Evolutionary conservation across 1,139 yeast species (phyloP), one percentile per base, ranked within the genome.

Genomic region (Nakaseomyces glabratus): DNA sequence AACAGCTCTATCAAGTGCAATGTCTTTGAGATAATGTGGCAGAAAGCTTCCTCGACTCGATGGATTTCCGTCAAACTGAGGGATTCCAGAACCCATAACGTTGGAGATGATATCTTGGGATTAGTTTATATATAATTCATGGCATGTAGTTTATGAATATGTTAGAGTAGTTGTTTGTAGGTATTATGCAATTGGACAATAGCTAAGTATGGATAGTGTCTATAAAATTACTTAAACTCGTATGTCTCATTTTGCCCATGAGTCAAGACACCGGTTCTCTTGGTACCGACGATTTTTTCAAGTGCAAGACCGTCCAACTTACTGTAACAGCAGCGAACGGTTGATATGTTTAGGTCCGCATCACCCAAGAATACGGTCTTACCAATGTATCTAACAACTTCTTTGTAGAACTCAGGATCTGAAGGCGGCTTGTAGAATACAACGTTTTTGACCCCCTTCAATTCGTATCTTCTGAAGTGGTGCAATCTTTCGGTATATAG

Each of bases 401-500:
- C 96, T 30, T 71, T 68, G 58, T 88, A 90, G 52, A 85, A 90
- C 23, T 69, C 55, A 4, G 96, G 95, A 55, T 90, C 86, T 13
- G 78, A 68, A 6, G 98, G 98, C 14, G 82, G 67, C 18, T 82
- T 85, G 57, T 86, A 93, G 63, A 90, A 73, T 18, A 90, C 58
- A 28, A 90, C 69, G 37, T 77, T 81, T 55, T 82, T 79, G 13
- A 82, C 95, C n/a, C 97, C 98, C 42, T 69, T 72, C 36, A 93
- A 66, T 39, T 82, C 90, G 55, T 73, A 86, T 38, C 97, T 68
- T 46, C 95, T 71, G 63, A 79, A 90, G 55, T 84, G 93, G 55
- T 90, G 98, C 56, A 88, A 65, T 67, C 99, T 80, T 51, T 90
- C 97, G 0, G 96, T 84, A 59, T 86, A 86, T 13, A 90, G 58